phyloP scores from a whole-genome alignment of 495 filamentous ascomycete species.

The Astrothelium subdiscretum region DNA sequence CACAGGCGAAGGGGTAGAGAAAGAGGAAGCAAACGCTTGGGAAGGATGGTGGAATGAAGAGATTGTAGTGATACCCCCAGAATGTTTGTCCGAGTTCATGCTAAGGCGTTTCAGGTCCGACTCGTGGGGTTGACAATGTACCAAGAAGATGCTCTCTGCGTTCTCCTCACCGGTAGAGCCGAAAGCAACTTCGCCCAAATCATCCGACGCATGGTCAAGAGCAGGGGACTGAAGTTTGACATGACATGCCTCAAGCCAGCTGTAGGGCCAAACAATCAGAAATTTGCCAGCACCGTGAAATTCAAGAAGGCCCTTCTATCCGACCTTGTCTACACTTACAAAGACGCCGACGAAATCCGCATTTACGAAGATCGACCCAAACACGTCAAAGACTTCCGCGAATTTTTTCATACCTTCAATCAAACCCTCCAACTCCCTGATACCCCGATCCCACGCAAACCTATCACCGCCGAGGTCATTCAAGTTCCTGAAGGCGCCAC shows the following conservation, averaged over 20 bases:
- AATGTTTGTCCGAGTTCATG: neutral
- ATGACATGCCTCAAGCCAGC: slow-evolving; percentile 81
- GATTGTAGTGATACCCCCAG: slow-evolving; percentile 40
- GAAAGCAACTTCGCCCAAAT: slow-evolving; percentile 66
- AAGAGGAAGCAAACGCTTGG: slow-evolving; percentile 78
- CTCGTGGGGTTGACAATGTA: slow-evolving; percentile 71
- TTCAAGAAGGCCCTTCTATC: slow-evolving; percentile 81
- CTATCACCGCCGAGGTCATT: slow-evolving; percentile 69
- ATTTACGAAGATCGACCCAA: slow-evolving; percentile 55
- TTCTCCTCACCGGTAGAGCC: slow-evolving; percentile 81
- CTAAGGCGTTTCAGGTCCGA: slow-evolving; percentile 40
- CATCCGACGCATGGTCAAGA: slow-evolving; percentile 70
- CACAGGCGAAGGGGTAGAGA: slow-evolving; percentile 71
- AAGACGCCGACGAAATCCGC: slow-evolving; percentile 65
- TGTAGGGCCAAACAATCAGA: slow-evolving; percentile 64
- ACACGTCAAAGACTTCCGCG: slow-evolving; percentile 67
- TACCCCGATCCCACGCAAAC: slow-evolving; percentile 36
- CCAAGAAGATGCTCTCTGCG: slow-evolving; percentile 75
- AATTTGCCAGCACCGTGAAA: slow-evolving; percentile 63
- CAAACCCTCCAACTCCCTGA: slow-evolving; percentile 28
- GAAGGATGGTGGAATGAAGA: slow-evolving; percentile 95
- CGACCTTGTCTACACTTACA: slow-evolving; percentile 74
- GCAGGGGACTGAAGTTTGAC: slow-evolving; percentile 75
- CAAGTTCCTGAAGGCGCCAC: slow-evolving; percentile 69
- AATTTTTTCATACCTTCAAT: slow-evolving; percentile 69